These are phyloP conservation scores for Ogataea ramenticola DNA, from an alignment of 805 yeast species.

Conservation along the genomic window DNA sequence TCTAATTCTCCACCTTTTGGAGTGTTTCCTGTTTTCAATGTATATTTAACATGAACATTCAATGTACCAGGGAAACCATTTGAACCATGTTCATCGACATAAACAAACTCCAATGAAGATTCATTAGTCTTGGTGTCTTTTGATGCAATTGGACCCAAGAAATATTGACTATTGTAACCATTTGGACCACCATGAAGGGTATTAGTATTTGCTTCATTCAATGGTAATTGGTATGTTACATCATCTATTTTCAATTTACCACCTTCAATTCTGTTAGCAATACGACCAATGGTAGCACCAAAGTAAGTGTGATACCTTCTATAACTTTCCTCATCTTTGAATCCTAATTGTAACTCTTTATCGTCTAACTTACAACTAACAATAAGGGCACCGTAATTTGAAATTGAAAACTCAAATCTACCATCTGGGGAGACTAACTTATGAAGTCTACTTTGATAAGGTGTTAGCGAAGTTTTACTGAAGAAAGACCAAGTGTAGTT, in stretches of 20 bases:
- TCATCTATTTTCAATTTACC: conserved; percentile 38
- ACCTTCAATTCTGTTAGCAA: conserved; percentile 49
- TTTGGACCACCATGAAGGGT: conserved; percentile 48
- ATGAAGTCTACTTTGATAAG: conserved; percentile 29
- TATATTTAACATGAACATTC: conserved; percentile 38
- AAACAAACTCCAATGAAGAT: conserved; percentile 29
- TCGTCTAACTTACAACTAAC: conserved; percentile 35
- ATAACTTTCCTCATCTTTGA: conserved; percentile 26
- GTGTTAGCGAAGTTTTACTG: conserved; percentile 4
- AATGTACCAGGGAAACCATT: conserved; percentile 60
- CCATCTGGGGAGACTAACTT: conserved; percentile 10
- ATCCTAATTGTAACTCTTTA: conserved; percentile 32
- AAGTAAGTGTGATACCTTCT: conserved; percentile 37
- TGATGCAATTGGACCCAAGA: conserved; percentile 45
- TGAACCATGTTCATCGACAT: conserved; percentile 38
- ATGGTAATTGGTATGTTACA: conserved; percentile 30
- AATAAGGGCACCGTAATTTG: conserved; percentile 46
- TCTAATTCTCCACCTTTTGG: conserved; percentile 30
- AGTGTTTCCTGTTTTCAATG: conserved; percentile 25
- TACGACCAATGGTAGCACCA: conserved; percentile 62
- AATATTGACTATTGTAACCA: conserved; percentile 44
- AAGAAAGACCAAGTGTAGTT: conserved; percentile 29
- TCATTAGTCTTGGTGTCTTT: conserved; percentile 25
- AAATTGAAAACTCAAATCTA: conserved; percentile 31
- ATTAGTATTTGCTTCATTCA: conserved; percentile 31